phyloP scores from a whole-genome alignment of 139 green algal species.

The Volvox reticuliferus region DNA sequence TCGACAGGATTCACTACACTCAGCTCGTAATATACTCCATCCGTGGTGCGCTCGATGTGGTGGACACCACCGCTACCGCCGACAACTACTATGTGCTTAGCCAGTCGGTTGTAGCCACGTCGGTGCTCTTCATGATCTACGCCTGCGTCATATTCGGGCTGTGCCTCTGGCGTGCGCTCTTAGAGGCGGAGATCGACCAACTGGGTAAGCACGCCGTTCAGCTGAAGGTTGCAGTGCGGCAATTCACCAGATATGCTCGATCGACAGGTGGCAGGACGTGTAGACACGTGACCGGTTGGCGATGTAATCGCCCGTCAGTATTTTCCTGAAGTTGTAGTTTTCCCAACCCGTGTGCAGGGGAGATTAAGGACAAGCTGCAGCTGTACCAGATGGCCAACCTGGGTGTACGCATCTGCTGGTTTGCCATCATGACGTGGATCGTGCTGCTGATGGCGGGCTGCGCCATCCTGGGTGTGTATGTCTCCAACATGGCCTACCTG shows the following conservation, averaged over 20 bases:
- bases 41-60: neutral
- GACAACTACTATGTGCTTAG: constrained; percentile 15
- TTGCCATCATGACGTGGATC: constrained; percentile 41
- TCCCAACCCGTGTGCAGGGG: neutral
- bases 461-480: constrained; percentile 25
- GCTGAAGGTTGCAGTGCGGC: too few relatives aligned
- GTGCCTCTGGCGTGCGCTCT: neutral
- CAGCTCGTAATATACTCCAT: constrained; percentile 7
- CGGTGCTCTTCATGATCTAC: constrained; percentile 27
- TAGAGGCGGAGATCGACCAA: constrained; percentile 18
- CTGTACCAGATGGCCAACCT: constrained; percentile 45
- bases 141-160: constrained; percentile 33
- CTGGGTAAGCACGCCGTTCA: neutral
- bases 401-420: constrained; percentile 15
- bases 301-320: too few relatives aligned
- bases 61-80: neutral
- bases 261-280: too few relatives aligned
- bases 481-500: constrained; percentile 19
- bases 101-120: constrained; percentile 32
- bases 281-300: too few relatives aligned
- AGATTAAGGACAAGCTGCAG: constrained; percentile 42
- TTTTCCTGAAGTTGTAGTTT: too few relatives aligned
- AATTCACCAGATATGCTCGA: too few relatives aligned
- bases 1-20: constrained; percentile 41
- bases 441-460: constrained; percentile 37